Evolutionary conservation across 23 red algal species (phyloP).

Genomic region (Gracilariopsis chorda): DNA sequence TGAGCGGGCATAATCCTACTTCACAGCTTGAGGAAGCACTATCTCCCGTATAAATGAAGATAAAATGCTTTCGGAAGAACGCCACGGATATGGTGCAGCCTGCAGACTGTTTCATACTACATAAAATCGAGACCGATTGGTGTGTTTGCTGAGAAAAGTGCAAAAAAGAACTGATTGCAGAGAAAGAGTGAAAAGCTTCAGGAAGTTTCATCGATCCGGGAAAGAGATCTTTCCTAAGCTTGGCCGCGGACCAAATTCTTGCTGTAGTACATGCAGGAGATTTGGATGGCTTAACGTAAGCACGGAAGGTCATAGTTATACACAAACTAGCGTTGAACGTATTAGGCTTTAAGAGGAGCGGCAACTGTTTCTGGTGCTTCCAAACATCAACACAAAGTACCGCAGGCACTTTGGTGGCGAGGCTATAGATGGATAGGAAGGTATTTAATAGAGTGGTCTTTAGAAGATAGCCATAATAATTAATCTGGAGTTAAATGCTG

Average conservation of each 20-base stretch:
- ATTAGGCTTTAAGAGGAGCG: not conserved
- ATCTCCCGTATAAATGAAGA: not conserved
- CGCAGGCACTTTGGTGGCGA: too few relatives aligned
- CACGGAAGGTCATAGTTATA: not conserved
- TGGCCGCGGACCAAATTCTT: not conserved
- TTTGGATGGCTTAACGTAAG: not conserved
- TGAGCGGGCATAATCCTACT: not conserved
- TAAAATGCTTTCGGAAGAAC: not conserved
- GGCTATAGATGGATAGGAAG: too few relatives aligned
- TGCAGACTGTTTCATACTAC: slow-evolving; percentile 2
- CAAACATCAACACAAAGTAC: too few relatives aligned
- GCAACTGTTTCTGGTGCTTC: not conserved
- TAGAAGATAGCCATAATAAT: too few relatives aligned
- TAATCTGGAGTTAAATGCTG: too few relatives aligned
- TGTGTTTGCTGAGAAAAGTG: not conserved
- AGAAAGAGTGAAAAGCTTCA: not conserved
- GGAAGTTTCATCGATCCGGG: not conserved
- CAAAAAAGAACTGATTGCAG: not conserved
- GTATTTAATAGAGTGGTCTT: too few relatives aligned
- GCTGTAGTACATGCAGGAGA: not conserved
- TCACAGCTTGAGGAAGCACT: not conserved
- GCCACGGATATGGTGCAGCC: slow-evolving; percentile 4
- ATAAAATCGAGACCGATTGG: not conserved
- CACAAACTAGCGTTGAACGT: not conserved
- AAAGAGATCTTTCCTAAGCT: not conserved